Base-by-base conservation (phyloP, 805 yeast species). In the Wickerhamiella qilinensis region DNA sequence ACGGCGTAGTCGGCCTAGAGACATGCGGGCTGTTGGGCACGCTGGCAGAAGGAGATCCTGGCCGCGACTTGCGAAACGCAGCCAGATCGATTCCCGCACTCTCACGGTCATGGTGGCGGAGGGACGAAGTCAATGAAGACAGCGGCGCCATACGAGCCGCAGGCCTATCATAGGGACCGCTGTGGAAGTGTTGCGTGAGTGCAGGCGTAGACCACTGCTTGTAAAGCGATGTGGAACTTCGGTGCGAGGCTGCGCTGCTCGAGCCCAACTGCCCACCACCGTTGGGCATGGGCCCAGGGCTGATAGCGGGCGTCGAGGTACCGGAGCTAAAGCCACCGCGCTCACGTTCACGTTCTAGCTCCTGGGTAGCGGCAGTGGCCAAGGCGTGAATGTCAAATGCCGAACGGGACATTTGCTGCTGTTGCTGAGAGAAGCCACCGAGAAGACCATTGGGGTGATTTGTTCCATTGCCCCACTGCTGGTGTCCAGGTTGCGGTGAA, bases 361-460 rank as follows among this genome's bases (percentile, higher is more conserved):
- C 60, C 41, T 64, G 66, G 5, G 67, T 54, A 1, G 68, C 68
- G 2, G 68, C 68, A 2, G 63, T 56, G 7, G 68, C 68, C 36
- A 63, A 50, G 22, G 62, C 53, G 43, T 63, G 59, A 54, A 63
- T 62, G 40, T 63, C 67, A 38, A 54, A 55, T 24, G 50, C 51
- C 9, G 46, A 38, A 8, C 47, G 39, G n/a, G 38, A 31, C 41
- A 16, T 36, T 24, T 22, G 37, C 15, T 15, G 32, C 19, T 27
- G 30, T 17, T 17, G 33, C 20, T 19, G 31, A 15, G 30, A 5
- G 15, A 14, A 8, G 30, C 30, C 30, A 15, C 14, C 11, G 9
- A 22, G 9, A 7, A 11, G 25, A 22, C 25, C 25, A 7, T 22
- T 22, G 9, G 11, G 9, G 11, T 7, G 25, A 11, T 11, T 11